Conservation (phyloP, 352 stramenopile species). For the Lagenidium giganteum region DNA sequence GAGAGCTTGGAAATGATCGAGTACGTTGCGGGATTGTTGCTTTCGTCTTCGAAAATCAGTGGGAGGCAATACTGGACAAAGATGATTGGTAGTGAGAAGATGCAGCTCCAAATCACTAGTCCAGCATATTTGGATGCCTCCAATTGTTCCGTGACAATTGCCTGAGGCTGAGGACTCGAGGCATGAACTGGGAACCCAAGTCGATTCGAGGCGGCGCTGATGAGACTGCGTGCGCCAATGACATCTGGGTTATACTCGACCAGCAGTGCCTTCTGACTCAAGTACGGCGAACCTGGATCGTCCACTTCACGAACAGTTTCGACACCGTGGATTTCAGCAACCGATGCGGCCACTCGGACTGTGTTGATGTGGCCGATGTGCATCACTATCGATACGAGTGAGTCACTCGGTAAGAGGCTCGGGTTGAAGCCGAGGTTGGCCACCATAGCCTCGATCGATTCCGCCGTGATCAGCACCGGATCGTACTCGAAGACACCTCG, state of each 20-base stretch:
- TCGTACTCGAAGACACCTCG: constrained; percentile 47
- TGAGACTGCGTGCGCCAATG: constrained; percentile 10
- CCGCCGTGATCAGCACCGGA: constrained; percentile 33
- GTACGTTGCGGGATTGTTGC: constrained; percentile 17
- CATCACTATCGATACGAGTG: constrained; percentile 46
- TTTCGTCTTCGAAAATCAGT: constrained; percentile 14
- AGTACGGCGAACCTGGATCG: not conserved
- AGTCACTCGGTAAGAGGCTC: constrained; percentile 39
- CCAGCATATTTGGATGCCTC: constrained; percentile 39
- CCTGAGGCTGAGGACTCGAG: constrained; percentile 39
- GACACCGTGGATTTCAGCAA: constrained; percentile 34
- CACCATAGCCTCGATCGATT: constrained; percentile 59
- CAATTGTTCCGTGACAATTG: constrained; percentile 24
- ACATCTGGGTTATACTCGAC: constrained; percentile 14
- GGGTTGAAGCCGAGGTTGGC: constrained; percentile 68
- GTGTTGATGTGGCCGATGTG: constrained; percentile 29
- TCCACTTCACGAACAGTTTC: no score
- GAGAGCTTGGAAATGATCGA: constrained; percentile 36
- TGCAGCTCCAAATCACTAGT: constrained; percentile 43
- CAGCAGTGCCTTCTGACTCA: not conserved
- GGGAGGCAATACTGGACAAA: constrained; percentile 55
- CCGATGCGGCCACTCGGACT: constrained; percentile 12
- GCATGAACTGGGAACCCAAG: constrained; percentile 44
- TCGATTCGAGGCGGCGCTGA: no score
- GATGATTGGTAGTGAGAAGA: constrained; percentile 50